These are phyloP conservation scores for Carpinus viminea DNA, from an alignment of 306 rosid genomes.

Conservation along the genomic window DNA sequence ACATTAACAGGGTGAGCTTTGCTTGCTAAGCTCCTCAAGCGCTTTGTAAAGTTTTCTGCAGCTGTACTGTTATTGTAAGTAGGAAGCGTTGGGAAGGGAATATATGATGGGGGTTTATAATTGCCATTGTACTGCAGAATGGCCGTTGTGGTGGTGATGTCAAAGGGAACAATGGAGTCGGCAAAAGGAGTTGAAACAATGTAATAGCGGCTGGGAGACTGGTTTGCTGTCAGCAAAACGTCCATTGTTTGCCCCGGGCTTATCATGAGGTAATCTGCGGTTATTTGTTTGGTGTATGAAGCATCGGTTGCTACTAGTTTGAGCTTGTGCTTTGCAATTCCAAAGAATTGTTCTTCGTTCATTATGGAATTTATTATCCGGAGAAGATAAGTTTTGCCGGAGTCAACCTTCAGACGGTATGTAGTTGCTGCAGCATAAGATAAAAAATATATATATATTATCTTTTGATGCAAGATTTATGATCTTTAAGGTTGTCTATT, in stretches of 20 bases:
- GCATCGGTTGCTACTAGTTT: slow-evolving; percentile 45
- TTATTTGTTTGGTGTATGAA: slow-evolving; percentile 35
- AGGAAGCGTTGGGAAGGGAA: slow-evolving; percentile 30
- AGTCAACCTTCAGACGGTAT: slow-evolving; percentile 28
- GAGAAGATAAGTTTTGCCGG: slow-evolving; percentile 45
- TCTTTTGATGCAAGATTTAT: too few species aligned
- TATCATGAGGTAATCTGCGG: slow-evolving; percentile 38
- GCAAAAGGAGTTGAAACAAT: slow-evolving; percentile 46
- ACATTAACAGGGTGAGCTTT: slow-evolving; percentile 28
- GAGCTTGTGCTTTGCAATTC: slow-evolving; percentile 47
- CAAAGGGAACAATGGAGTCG: slow-evolving; percentile 14
- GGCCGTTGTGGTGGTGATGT: slow-evolving; percentile 45
- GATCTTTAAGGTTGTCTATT: too few species aligned
- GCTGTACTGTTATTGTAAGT: slow-evolving; percentile 27
- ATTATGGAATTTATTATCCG: slow-evolving; percentile 47
- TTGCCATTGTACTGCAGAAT: slow-evolving; percentile 40
- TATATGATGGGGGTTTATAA: slow-evolving; percentile 7
- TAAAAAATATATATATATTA: too few species aligned
- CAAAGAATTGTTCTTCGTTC: slow-evolving; percentile 38
- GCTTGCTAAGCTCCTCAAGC: slow-evolving; percentile 36
- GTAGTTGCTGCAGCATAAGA: slow-evolving; percentile 21
- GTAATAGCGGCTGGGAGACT: slow-evolving; percentile 38
- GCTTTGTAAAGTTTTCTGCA: slow-evolving; percentile 26
- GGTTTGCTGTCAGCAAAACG: slow-evolving; percentile 40
- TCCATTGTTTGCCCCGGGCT: slow-evolving; percentile 60